phyloP scores from a whole-genome alignment of 192 early-diverging fungal genomes.

The Coemansia sp. region DNA sequence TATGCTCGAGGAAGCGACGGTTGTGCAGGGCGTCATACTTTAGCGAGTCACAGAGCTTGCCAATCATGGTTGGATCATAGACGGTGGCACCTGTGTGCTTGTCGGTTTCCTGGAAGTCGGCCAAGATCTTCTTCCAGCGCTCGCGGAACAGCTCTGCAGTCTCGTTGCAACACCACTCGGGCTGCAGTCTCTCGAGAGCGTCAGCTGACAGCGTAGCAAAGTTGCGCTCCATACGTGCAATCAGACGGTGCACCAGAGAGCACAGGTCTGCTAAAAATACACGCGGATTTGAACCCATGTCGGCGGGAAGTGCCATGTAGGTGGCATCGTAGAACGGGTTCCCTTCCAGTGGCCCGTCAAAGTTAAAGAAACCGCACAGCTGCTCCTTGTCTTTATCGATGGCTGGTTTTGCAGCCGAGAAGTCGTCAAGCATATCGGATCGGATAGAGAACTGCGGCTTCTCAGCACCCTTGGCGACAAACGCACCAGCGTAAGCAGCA shows the following conservation, averaged over 20 bases:
- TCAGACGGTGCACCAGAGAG: conserved; percentile 61
- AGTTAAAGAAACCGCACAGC: conserved; percentile 67
- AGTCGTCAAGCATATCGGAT: conserved; percentile 93
- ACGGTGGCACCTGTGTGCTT: conserved; percentile 22
- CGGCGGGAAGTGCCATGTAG: conserved; percentile 27
- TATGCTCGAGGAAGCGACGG: conserved; percentile 75
- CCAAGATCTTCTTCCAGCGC: conserved; percentile 95
- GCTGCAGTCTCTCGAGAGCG: conserved; percentile 54
- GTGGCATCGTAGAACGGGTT: conserved; percentile 27
- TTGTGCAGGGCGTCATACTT: conserved; percentile 99
- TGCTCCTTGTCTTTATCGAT: conserved; percentile 82
- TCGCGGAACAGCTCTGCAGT: conserved; percentile 82
- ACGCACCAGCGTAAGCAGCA: conserved; percentile 52
- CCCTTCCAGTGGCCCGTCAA: conserved; percentile 13
- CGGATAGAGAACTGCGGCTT: conserved; percentile 66
- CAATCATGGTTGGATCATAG: conserved; percentile 84
- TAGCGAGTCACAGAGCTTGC: conserved; percentile 91
- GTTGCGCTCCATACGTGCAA: conserved; percentile 77
- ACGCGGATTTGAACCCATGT: conserved; percentile 37
- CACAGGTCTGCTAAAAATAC: conserved; percentile 68
- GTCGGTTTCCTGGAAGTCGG: conserved; percentile 64
- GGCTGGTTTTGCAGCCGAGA: conserved; percentile 91
- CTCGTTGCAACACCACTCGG: conserved; percentile 89
- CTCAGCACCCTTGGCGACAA: conserved; percentile 49
- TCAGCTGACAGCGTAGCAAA: conserved; percentile 59